These are phyloP conservation scores for Aspergillus saccharolyticus DNA, from an alignment of 495 filamentous ascomycete genomes.

Conservation along the genomic window DNA sequence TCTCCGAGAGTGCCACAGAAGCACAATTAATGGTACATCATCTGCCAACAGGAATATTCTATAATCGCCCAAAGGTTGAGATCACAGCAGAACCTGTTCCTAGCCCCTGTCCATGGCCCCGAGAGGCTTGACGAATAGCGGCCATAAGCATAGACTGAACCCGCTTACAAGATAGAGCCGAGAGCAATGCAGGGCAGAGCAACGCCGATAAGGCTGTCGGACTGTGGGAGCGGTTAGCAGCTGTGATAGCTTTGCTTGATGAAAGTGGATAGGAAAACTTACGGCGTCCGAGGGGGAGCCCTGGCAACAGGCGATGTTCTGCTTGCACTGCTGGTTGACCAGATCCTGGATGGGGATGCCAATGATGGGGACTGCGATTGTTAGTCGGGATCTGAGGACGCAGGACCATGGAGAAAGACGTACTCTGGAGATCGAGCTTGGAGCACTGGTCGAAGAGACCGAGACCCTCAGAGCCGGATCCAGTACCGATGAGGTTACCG, in stretches of 20 bases:
- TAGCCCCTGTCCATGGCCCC: conserved; percentile 13
- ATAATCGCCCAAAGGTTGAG: neutral
- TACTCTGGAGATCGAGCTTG: conserved; percentile 26
- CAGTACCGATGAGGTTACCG: conserved; percentile 27
- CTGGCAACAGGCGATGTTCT: conserved; percentile 50
- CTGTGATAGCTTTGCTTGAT: neutral
- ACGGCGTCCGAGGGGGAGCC: conserved; percentile 35
- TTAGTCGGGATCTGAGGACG: neutral
- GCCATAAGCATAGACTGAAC: neutral
- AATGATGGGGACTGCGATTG: conserved; percentile 17
- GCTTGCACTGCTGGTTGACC: conserved; percentile 45
- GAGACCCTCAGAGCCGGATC: conserved; percentile 29
- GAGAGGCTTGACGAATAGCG: neutral
- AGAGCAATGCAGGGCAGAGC: conserved; percentile 45
- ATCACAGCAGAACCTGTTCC: conserved; percentile 5
- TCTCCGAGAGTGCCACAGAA: conserved; percentile 38
- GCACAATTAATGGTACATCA: conserved; percentile 35
- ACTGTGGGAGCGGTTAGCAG: conserved; percentile 18
- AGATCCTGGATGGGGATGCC: conserved; percentile 33
- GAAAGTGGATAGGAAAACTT: conserved; percentile 10
- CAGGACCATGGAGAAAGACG: neutral
- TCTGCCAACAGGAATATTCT: conserved; percentile 19
- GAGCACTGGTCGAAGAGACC: conserved; percentile 39
- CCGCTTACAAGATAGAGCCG: conserved; percentile 42
- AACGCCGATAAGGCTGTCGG: conserved; percentile 38